These are phyloP conservation scores for Rhodomyrtus psidioides DNA, from an alignment of 441 rosid genomes.

Conservation along the genomic window DNA sequence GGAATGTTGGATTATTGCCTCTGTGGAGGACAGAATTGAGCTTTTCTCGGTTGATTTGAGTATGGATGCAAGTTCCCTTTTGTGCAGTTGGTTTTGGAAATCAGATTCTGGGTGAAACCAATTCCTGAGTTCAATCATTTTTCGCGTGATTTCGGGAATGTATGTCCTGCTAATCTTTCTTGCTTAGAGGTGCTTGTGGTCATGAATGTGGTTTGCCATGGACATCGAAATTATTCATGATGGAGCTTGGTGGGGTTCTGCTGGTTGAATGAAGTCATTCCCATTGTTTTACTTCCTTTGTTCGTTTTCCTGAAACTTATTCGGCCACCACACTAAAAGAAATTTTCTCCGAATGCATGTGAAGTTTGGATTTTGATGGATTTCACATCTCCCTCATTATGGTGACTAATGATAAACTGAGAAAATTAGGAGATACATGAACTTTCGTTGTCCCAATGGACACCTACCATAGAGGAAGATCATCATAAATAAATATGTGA, in stretches of 20 bases:
- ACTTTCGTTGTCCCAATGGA: too few species aligned
- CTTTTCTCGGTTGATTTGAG: not conserved
- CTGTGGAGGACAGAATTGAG: not conserved
- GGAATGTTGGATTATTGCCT: not conserved
- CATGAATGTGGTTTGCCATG: not conserved
- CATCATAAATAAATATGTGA: too few species aligned
- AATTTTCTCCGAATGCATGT: not conserved
- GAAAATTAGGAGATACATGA: too few species aligned
- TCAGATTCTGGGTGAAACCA: not conserved
- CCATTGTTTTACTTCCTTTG: not conserved
- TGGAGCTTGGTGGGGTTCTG: not conserved
- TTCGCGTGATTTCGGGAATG: not conserved
- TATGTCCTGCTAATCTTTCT: not conserved
- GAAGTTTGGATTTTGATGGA: not conserved
- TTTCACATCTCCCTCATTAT: not conserved
- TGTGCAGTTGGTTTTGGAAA: not conserved
- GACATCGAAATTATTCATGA: not conserved
- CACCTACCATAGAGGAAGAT: too few species aligned
- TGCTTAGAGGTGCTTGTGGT: not conserved
- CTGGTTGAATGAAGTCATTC: not conserved
- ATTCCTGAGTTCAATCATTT: not conserved
- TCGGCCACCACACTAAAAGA: not conserved
- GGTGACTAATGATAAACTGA: too few species aligned
- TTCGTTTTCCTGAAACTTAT: not conserved
- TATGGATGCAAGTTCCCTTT: not conserved